These are phyloP conservation scores for Tricholoma sp. DNA, from an alignment of 768 basidiomycete species.

Conservation along the genomic window DNA sequence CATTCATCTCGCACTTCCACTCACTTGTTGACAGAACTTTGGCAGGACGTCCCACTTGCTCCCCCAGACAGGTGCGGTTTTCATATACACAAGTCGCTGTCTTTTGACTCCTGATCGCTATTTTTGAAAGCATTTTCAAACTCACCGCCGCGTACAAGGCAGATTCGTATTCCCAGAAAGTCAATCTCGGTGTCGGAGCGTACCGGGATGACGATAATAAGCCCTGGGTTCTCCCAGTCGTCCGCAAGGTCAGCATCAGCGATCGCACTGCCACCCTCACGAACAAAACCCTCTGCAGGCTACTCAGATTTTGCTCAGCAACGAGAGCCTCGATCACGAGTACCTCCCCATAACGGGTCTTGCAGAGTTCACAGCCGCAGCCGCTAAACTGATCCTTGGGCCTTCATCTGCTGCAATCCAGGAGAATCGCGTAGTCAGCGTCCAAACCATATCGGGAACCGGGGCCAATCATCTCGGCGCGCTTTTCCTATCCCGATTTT, in stretches of 20 bases:
- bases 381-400: slow-evolving; percentile 80
- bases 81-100: neutral
- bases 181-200: slow-evolving; percentile 91
- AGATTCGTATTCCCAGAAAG: slow-evolving; percentile 69
- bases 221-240: slow-evolving; percentile 89
- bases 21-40: slow-evolving; percentile 47
- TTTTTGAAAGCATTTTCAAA: slow-evolving; percentile 71
- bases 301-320: slow-evolving; percentile 60
- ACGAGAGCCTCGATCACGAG: slow-evolving; percentile 81
- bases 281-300: slow-evolving; percentile 42
- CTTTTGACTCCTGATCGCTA: neutral
- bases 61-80: slow-evolving; percentile 72
- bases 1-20: slow-evolving; percentile 2
- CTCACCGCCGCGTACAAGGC: slow-evolving; percentile 86
- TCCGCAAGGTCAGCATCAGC: slow-evolving; percentile 63
- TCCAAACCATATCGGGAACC: slow-evolving; percentile 94
- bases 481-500: slow-evolving; percentile 81
- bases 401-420: slow-evolving; percentile 62
- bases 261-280: neutral
- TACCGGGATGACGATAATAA: slow-evolving; percentile 86
- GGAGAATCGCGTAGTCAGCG: slow-evolving; percentile 69
- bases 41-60: slow-evolving; percentile 75
- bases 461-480: slow-evolving; percentile 94
- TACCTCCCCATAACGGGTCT: slow-evolving; percentile 90
- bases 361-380: slow-evolving; percentile 74